Evolutionary conservation across 164 flowering plant species (phyloP), one percentile per base, ranked within the genome.

Genomic region (Saururus chinensis): DNA sequence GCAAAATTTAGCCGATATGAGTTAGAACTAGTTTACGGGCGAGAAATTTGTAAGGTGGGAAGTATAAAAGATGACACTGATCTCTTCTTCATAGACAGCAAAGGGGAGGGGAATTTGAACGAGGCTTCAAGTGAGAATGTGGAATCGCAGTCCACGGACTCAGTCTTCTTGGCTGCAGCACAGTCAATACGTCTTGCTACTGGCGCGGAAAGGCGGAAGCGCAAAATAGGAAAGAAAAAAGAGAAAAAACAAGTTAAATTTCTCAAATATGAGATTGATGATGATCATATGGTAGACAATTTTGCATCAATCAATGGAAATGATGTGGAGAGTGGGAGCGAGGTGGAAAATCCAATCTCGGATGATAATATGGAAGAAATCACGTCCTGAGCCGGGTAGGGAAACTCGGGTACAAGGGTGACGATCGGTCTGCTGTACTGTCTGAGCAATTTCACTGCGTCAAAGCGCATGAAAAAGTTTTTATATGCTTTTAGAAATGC

Each of bases 91-190:
- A 71, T 85, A 40, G 89, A 85, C 63, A 75, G 73, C 53, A 73
- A 78, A 40, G 83, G 87, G 10, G 77, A 68, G 61, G 76, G 4
- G 42, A 10, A 53, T 45, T 68, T 61, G 24, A 60, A 64, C 21
- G 65, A 51, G 42, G 60, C 23, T 53, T 72, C 62, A 25, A 74
- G 72, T 20, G 72, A 19, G 37, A 52, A 75, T 56, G 71, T 64
- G 24, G 60, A 58, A 60, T 57, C 17, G 25, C 65, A 71, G 59
- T 62, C 75, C 60, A 66, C 70, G 66, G 77, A 65, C 71, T 74
- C 72, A 60, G 78, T 77, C 21, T 80, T 84, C 68, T 60, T 79
- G 37, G 71, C 81, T 65, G 83, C 84, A 70, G 82, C 90, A 1
- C 82, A 68, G 25, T 8, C 53, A 67, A 49, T n/a, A n/a, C n/a